These are phyloP conservation scores for Geranomyces michiganensis DNA, from an alignment of 192 early-diverging fungal species.

Conservation along the genomic window DNA sequence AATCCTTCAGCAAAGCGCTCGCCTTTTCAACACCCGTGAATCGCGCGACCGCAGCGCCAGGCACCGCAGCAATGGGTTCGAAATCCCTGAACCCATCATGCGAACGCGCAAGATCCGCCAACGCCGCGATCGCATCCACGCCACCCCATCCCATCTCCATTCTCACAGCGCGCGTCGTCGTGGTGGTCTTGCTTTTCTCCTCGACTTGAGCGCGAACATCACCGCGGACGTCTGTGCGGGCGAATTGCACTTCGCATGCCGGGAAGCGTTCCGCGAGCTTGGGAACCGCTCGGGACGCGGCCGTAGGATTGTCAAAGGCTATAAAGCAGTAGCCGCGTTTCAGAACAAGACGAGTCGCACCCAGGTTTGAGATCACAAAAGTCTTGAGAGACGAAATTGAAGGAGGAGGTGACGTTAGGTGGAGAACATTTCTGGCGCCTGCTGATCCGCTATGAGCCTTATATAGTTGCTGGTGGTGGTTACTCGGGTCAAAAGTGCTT, in stretches of 20 bases:
- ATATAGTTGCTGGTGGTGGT: background rate
- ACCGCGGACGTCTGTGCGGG: slow-evolving; percentile 5
- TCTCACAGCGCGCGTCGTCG: background rate
- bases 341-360: slow-evolving; percentile 12
- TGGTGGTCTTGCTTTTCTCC: background rate
- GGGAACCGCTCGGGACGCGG: slow-evolving; percentile 21
- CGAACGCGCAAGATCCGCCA: background rate
- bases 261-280: slow-evolving; percentile 26
- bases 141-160: slow-evolving; percentile 1
- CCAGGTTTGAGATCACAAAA: slow-evolving; percentile 3
- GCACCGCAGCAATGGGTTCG: background rate
- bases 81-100: slow-evolving; percentile 5
- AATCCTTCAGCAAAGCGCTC: background rate
- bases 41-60: background rate
- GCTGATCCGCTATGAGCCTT: background rate
- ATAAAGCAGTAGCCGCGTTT: slow-evolving; percentile 31
- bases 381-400: slow-evolving; percentile 17
- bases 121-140: background rate
- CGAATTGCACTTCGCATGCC: slow-evolving; percentile 14
- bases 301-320: slow-evolving; percentile 4
- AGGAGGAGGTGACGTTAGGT: slow-evolving; percentile 28
- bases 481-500: background rate
- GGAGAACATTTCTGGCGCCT: slow-evolving; percentile 11
- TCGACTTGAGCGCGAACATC: background rate
- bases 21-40: background rate